A percentile compares a stretch with the other conserved stretches of the same genome.
Evolutionary conservation across 2,329 filamentous ascomycete genomes (phyloP).

Genomic region (Verruconis gallopava): DNA sequence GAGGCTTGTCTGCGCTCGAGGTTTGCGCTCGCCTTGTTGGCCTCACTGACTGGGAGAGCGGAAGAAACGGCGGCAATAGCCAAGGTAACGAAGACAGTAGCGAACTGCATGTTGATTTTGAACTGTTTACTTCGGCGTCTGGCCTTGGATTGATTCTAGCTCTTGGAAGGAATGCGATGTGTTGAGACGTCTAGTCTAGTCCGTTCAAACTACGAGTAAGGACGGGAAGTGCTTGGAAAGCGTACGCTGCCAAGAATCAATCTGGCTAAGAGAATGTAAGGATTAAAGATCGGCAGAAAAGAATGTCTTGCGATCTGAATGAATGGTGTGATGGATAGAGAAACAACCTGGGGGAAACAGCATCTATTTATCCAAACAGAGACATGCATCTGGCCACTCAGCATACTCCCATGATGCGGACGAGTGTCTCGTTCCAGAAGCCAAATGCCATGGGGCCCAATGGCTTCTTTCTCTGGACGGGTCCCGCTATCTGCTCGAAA

Average conservation of each 20-base stretch:
- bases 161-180: not conserved
- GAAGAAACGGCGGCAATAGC: not conserved
- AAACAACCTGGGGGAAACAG: not conserved
- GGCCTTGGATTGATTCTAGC: not conserved
- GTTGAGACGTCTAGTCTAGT: too few relatives aligned
- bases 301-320: not conserved
- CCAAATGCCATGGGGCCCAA: not conserved
- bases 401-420: too few relatives aligned
- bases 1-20: not conserved
- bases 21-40: not conserved
- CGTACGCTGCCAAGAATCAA: conserved; percentile 1
- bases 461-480: not conserved
- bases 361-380: not conserved
- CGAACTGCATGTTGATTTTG: not conserved
- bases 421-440: not conserved
- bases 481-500: not conserved
- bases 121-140: not conserved
- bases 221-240: too few relatives aligned
- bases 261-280: not conserved
- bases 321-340: not conserved
- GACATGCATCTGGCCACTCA: not conserved
- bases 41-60: not conserved
- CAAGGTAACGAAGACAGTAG: not conserved
- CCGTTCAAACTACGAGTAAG: too few relatives aligned
- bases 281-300: not conserved